Percentiles rank a stretch among this genome's conserved stretches.
phyloP scores from a whole-genome alignment of 2,329 filamentous ascomycete species.

The Colletotrichum spaethianum region DNA sequence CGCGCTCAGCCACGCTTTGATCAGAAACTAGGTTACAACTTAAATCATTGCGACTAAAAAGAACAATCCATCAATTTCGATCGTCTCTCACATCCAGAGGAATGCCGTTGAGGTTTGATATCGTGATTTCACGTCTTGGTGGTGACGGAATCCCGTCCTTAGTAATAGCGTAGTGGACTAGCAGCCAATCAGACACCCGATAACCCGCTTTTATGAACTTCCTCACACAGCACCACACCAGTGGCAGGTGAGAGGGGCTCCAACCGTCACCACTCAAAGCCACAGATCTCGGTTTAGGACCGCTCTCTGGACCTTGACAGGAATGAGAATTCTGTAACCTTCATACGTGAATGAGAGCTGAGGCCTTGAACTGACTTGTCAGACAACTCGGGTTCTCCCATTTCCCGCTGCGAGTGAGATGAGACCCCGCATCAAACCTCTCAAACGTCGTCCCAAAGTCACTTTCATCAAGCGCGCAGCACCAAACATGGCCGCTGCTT shows the following conservation, averaged over 20 bases:
- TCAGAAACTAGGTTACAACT: no score
- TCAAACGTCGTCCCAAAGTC: constrained; percentile 50
- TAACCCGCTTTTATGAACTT: constrained; percentile 17
- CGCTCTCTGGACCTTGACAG: background rate
- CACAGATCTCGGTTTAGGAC: background rate
- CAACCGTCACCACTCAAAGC: constrained; percentile 4
- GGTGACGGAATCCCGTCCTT: background rate
- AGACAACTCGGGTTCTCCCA: constrained; percentile 4
- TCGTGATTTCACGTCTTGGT: constrained; percentile 23
- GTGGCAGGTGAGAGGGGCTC: background rate
- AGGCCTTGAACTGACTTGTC: background rate
- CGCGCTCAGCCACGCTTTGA: no score
- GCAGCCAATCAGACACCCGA: background rate
- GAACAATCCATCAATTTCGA: no score
- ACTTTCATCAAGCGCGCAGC: constrained; percentile 48
- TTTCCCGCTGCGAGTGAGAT: constrained; percentile 33
- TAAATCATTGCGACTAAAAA: no score
- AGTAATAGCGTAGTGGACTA: background rate
- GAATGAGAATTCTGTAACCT: background rate
- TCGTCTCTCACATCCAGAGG: background rate
- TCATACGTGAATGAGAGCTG: background rate
- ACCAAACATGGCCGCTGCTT: constrained; percentile 38
- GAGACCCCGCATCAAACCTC: constrained; percentile 41
- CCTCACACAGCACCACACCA: constrained; percentile 13
- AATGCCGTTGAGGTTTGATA: constrained; percentile 6